phyloP scores from a whole-genome alignment of 2,329 filamentous ascomycete species.

The Paraconiothyrium brasiliense region DNA sequence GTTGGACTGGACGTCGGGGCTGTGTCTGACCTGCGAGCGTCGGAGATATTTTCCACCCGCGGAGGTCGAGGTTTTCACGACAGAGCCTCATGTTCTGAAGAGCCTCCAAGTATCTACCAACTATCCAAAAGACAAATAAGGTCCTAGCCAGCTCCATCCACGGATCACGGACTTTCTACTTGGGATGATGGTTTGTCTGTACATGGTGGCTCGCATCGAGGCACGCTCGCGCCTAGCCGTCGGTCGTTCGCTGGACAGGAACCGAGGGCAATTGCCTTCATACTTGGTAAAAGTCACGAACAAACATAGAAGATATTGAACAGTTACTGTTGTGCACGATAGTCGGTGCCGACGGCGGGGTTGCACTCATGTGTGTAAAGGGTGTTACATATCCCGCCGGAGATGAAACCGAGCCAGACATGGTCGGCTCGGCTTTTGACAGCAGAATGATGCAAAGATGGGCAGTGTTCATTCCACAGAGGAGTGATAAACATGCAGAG shows the following conservation, averaged over 20 bases:
- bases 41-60: not conserved
- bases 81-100: not conserved
- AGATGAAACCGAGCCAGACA: slow-evolving; percentile 2
- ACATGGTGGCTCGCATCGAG: not conserved
- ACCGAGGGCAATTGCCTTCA: not conserved
- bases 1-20: not conserved
- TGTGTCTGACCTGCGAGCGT: not conserved
- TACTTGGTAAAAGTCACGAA: not conserved
- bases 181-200: not conserved
- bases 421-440: slow-evolving; percentile 20
- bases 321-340: not conserved
- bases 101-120: no score
- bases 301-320: not conserved
- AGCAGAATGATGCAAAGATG: not conserved
- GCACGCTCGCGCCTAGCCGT: not conserved
- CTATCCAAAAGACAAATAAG: no score
- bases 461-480: not conserved
- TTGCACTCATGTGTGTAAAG: not conserved
- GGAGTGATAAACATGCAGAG: not conserved
- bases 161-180: not conserved
- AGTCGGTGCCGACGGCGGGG: not conserved
- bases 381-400: slow-evolving; percentile 10
- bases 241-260: not conserved
- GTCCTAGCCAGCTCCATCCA: no score
- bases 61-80: not conserved